Evolutionary conservation across 768 basidiomycete species (phyloP), one percentile per base, ranked within the genome.

Genomic region (Rhodotorula diobovata): DNA sequence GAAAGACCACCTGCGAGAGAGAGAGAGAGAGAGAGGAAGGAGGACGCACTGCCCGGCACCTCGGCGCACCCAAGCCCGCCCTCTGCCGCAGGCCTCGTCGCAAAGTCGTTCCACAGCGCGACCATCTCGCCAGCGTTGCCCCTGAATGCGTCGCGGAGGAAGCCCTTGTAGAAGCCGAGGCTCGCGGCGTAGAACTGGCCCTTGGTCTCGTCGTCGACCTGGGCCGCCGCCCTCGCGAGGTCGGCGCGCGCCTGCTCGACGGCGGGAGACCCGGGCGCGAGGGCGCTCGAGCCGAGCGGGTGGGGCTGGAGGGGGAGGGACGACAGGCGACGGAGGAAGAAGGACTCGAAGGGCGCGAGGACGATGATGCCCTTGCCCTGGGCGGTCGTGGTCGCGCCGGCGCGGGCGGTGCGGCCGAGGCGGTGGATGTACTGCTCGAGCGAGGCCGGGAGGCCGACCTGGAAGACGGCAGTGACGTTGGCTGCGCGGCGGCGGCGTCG

Each of bases 401-500:
- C 82, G 35, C 82, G 80, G 50, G 81, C 82, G 28, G 82, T 82
- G 35, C 82, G 80, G 0, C 82, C 82, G 37, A 83, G 76, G 34
- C 62, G 68, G 73, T 67, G 68, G 53, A 66, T 63, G 81, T 79
- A 82, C 72, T 82, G 81, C 74, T 82, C 81, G 11, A 77, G 67
- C 37, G 70, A 77, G 61, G 74, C 76, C 14, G 82, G 82, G 16
- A 81, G 73, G 34, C 81, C 81, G 65, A 80, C 79, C 77, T 89
- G 87, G 14, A 87, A 75, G 56, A 89, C 85, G 1, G 85, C 82
- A 0, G 87, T 86, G 14, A 88, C 86, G 30, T 85, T 84, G 14
- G 86, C 85, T 77, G 87, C 84, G 77, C n/a, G n/a, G n/a, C n/a
- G n/a, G n/a, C n/a, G n/a, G n/a, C n/a, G n/a, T n/a, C n/a, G n/a